These are phyloP conservation scores for Gossypium turneri DNA, from an alignment of 345 rosid genomes.

Conservation along the genomic window DNA sequence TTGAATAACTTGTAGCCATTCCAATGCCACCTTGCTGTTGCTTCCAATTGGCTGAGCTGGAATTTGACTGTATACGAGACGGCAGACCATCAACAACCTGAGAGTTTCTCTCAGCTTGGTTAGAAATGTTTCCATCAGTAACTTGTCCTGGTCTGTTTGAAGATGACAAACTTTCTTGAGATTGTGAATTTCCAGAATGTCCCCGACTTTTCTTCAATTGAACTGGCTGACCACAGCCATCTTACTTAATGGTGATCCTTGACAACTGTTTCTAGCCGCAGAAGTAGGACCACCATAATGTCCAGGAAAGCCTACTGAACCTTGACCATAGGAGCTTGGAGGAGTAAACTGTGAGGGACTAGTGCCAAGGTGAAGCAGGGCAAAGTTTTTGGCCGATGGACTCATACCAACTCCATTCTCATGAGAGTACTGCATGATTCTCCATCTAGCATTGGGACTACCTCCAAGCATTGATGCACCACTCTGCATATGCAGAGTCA, in stretches of 20 bases:
- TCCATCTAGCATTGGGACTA: slow-evolving; percentile 89
- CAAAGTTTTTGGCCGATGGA: slow-evolving; percentile 88
- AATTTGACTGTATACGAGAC: slow-evolving; percentile 46
- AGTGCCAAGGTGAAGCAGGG: slow-evolving; percentile 85
- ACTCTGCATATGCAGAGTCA: slow-evolving; percentile 65
- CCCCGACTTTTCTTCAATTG: slow-evolving; percentile 76
- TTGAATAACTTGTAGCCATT: slow-evolving; percentile 41
- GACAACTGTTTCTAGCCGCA: slow-evolving; percentile 79
- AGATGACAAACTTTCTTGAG: slow-evolving; percentile 57
- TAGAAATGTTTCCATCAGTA: slow-evolving; percentile 40
- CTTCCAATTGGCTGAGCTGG: slow-evolving; percentile 44
- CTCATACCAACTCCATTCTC: slow-evolving; percentile 83
- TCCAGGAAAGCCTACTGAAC: slow-evolving; percentile 76
- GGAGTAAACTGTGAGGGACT: slow-evolving; percentile 98
- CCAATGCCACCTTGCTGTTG: slow-evolving; percentile 59
- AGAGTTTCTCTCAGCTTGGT: slow-evolving; percentile 57
- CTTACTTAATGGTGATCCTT: slow-evolving; percentile 91
- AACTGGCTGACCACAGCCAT: slow-evolving; percentile 66
- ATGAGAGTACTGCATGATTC: slow-evolving; percentile 69
- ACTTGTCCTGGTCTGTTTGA: slow-evolving; percentile 63
- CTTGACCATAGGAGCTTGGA: slow-evolving; percentile 62
- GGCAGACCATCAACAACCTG: slow-evolving; percentile 42
- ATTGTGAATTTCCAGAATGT: slow-evolving; percentile 66
- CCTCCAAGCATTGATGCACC: slow-evolving; percentile 71
- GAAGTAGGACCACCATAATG: slow-evolving; percentile 97